Evolutionary conservation across 2,329 filamentous ascomycete genomes (phyloP).

Genomic region (Fusarium gaditjirri): DNA sequence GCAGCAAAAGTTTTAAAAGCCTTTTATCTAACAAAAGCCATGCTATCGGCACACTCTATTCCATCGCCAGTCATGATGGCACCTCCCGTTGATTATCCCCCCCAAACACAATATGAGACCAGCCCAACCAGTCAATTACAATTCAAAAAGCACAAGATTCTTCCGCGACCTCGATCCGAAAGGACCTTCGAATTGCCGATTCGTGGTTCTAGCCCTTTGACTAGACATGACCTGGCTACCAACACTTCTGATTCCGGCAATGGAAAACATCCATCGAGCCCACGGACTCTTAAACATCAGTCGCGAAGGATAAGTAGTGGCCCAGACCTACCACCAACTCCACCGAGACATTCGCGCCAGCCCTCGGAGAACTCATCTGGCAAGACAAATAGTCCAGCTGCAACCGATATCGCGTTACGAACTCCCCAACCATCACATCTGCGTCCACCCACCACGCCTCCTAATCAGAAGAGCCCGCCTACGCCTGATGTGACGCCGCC

Average conservation of each 20-base stretch:
- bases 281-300: slow-evolving; percentile 56
- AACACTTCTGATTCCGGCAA: slow-evolving; percentile 44
- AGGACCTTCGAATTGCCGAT: slow-evolving; percentile 39
- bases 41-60: slow-evolving; percentile 45
- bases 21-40: slow-evolving; percentile 27
- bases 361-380: slow-evolving; percentile 64
- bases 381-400: slow-evolving; percentile 55
- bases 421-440: slow-evolving; percentile 53
- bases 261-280: slow-evolving; percentile 51
- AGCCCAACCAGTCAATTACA: slow-evolving; percentile 49
- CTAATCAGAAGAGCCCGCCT: slow-evolving; percentile 73
- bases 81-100: slow-evolving; percentile 44
- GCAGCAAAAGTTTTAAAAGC: slow-evolving; percentile 34
- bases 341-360: slow-evolving; percentile 68
- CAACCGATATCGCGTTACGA: slow-evolving; percentile 51
- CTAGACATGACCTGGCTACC: slow-evolving; percentile 41
- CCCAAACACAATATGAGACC: slow-evolving; percentile 43
- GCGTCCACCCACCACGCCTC: slow-evolving; percentile 67
- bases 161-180: slow-evolving; percentile 52
- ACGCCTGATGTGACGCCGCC: slow-evolving; percentile 83
- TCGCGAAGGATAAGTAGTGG: slow-evolving; percentile 55
- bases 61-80: slow-evolving; percentile 50
- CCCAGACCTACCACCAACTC: slow-evolving; percentile 69
- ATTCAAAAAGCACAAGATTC: slow-evolving; percentile 59
- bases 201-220: slow-evolving; percentile 37